Base-by-base conservation (phyloP, 192 early-diverging fungal species). In the Diversispora epigaea region DNA sequence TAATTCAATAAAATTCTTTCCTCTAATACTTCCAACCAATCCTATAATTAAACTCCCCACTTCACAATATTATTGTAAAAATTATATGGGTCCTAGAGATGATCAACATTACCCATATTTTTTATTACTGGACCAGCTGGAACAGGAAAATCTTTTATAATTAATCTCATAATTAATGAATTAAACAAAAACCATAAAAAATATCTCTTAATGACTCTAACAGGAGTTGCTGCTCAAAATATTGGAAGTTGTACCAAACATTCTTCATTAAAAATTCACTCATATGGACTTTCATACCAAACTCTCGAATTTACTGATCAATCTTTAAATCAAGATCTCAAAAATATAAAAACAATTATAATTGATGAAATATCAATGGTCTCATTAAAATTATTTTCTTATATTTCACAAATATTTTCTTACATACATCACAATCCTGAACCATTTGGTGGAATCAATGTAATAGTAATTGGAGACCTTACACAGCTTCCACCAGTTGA, bases 221-320 rank as follows among this genome's bases (percentile, higher is more conserved):
- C 63, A 15, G 41, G 64, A 45, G 41, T 66, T 0, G 32, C 41
- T 44, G 64, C 64, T 1, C 64, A 66, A 46, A 66, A 66, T 4
- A 8, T 46, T 8, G 32, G 15, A n/a, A 11, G 64, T 17, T 19
- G 3, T 7, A 66, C 43, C 40, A 66, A 44, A 9, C 64, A 66
- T 32, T 66, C 43, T 43, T 32, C 43, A 43, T 9, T 66, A 66
- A 43, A 8, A 66, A 66, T 66, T 14, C 12, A 14, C 11, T 46
- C 4, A 19, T 2, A 43, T 46, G 41, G 19, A 44, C 6, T 15
- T 2, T 11, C 5, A 25, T 66, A 44, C 17, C 40, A 41, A 41
- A 66, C 64, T 15, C 15, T 66, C 3, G 64, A 3, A 66, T 66
- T 66, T 66, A 11, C 11, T 14, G 41, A 66, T 66, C 17, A 66